Evolutionary conservation across 208 protist species (phyloP).

Genomic region (Strigomonas culicis): DNA sequence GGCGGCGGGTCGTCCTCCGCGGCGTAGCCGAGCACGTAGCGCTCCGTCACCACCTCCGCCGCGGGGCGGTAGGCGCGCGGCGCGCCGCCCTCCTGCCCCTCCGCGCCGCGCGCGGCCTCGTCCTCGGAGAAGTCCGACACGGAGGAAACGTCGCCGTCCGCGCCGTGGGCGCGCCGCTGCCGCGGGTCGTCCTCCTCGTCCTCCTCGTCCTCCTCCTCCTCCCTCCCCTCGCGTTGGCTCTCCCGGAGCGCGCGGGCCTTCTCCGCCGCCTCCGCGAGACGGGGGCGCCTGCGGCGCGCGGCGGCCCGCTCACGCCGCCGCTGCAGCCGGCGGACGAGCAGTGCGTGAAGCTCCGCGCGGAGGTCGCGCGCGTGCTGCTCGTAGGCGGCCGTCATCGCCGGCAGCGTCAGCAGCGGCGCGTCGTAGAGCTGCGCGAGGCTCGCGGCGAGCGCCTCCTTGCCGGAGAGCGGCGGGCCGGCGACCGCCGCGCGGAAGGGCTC

Average conservation of each 20-base stretch:
- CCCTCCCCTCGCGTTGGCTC: conserved; percentile 13
- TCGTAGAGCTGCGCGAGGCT: conserved; percentile 51
- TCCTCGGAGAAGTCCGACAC: background rate
- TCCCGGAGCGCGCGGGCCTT: conserved; percentile 7
- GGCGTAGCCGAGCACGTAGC: conserved; percentile 35
- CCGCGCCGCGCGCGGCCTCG: background rate
- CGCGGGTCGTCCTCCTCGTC: conserved; percentile 18
- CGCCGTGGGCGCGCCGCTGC: background rate
- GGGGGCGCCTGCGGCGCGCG: conserved; percentile 18
- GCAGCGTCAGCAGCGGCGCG: conserved; percentile 48
- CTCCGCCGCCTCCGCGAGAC: conserved; percentile 16
- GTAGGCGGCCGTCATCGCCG: conserved; percentile 44
- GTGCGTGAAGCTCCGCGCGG: conserved; percentile 33
- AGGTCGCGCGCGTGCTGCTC: conserved; percentile 41
- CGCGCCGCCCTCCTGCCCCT: conserved; percentile 7
- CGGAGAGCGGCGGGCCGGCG: conserved; percentile 81
- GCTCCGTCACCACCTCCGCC: conserved; percentile 22
- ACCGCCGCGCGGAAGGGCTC: conserved; percentile 68
- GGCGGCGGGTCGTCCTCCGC: conserved; percentile 25
- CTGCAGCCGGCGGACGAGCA: conserved; percentile 53
- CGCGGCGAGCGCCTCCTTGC: conserved; percentile 42
- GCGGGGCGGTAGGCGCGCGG: background rate
- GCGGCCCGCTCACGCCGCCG: conserved; percentile 38
- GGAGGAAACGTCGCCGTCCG: background rate
- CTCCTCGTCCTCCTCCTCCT: conserved; percentile 9